Evolutionary conservation across 345 rosid genomes (phyloP).

Genomic region (Trapa incisa): DNA sequence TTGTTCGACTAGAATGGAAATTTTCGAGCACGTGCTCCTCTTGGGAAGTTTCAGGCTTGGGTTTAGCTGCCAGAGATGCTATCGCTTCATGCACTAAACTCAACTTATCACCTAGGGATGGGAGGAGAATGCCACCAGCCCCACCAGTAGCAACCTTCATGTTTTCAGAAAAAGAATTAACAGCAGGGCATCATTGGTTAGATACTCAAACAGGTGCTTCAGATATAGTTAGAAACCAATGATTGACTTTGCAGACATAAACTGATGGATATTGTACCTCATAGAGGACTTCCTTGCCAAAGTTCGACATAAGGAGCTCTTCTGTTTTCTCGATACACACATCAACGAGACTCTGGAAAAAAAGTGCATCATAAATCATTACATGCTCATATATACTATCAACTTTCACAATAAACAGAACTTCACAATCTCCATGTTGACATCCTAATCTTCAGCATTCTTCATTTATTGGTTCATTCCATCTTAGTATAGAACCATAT

Average conservation of each 20-base stretch:
- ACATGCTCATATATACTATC: background rate
- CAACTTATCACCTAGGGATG: conserved; percentile 46
- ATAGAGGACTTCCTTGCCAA: conserved; percentile 65
- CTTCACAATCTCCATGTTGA: too few species aligned
- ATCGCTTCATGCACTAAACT: conserved; percentile 46
- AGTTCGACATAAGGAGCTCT: conserved; percentile 59
- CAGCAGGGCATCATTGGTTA: background rate
- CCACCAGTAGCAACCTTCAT: conserved; percentile 69
- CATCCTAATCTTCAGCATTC: too few species aligned
- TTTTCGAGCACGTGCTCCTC: conserved; percentile 63
- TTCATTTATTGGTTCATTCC: too few species aligned
- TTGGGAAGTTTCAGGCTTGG: conserved; percentile 41
- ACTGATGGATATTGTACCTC: conserved; percentile 35
- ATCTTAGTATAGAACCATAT: background rate
- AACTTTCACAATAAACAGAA: background rate
- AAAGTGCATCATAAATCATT: background rate
- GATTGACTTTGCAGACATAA: background rate
- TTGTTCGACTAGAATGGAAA: conserved; percentile 71
- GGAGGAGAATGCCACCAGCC: conserved; percentile 45
- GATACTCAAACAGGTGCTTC: background rate
- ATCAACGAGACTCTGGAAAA: conserved; percentile 55
- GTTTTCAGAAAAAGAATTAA: background rate
- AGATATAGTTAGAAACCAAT: background rate
- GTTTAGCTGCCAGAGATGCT: conserved; percentile 46
- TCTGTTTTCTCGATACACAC: conserved; percentile 50